A percentile compares a stretch with the other conserved stretches of the same genome.
These are phyloP conservation scores for Chytriomyces confervae DNA, from an alignment of 192 early-diverging fungal species.

Conservation along the genomic window DNA sequence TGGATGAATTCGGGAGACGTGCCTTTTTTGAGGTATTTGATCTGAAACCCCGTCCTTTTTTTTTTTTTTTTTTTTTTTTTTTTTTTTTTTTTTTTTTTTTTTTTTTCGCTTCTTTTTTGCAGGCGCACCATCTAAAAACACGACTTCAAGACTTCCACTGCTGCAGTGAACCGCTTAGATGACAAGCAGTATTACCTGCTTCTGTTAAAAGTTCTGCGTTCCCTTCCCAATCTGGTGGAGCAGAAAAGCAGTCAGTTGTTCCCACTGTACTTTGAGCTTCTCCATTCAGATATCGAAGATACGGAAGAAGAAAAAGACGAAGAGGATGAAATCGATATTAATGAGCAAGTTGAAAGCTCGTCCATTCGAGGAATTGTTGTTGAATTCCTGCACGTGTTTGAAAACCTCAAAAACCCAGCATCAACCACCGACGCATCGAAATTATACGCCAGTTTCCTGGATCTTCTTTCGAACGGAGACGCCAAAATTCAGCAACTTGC, in stretches of 20 bases:
- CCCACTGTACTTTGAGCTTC: conserved; percentile 50
- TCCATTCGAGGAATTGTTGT: conserved; percentile 37
- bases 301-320: conserved; percentile 57
- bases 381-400: conserved; percentile 69
- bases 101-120: not conserved
- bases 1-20: conserved; percentile 11
- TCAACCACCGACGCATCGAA: conserved; percentile 55
- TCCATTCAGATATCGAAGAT: conserved; percentile 22
- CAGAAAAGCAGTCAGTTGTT: conserved; percentile 47
- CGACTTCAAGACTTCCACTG: conserved; percentile 6
- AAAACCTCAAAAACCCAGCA: conserved; percentile 71
- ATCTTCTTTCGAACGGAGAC: conserved; percentile 83
- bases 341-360: conserved; percentile 42
- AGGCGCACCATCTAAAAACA: not conserved
- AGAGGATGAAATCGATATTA: conserved; percentile 37
- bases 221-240: conserved; percentile 47
- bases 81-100: not conserved
- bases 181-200: conserved; percentile 39
- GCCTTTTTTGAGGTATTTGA: conserved; percentile 31
- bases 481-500: conserved; percentile 76
- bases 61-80: not conserved
- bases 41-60: not conserved
- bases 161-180: conserved; percentile 36
- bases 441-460: conserved; percentile 70
- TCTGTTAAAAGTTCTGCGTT: conserved; percentile 41